Conservation (phyloP, 129 eudicot species). For the Centaurea solstitialis region DNA sequence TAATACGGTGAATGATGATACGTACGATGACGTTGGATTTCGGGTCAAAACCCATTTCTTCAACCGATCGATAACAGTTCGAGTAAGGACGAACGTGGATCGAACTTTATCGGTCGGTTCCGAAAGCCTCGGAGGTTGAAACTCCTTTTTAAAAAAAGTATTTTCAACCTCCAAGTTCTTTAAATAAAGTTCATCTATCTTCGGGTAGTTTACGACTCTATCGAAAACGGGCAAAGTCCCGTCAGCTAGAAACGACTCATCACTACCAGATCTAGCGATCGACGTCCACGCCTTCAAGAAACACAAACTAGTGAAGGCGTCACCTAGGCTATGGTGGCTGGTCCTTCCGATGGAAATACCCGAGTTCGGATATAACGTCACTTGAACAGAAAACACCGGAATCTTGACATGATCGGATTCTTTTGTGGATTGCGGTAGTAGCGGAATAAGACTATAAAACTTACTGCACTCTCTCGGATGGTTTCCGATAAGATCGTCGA, state of each 20-base stretch:
- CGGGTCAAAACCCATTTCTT: conserved; percentile 17
- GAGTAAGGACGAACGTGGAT: conserved; percentile 17
- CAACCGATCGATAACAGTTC: conserved; percentile 5
- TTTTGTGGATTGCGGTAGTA: not conserved
- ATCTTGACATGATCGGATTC: not conserved
- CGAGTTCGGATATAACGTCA: not conserved
- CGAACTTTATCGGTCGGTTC: conserved; percentile 19
- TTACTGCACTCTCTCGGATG: conserved; percentile 33
- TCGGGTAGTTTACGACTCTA: conserved; percentile 13
- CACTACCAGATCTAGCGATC: not conserved
- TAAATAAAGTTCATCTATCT: not conserved
- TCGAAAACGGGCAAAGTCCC: not conserved
- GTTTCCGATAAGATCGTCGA: conserved; percentile 31
- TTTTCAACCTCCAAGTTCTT: not conserved
- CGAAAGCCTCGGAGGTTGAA: not conserved
- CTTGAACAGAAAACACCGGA: not conserved
- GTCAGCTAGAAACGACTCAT: not conserved
- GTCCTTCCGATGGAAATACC: not conserved
- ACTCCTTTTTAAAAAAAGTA: not conserved
- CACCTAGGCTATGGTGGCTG: not conserved
- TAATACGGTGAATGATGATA: conserved; percentile 30
- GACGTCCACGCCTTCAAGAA: not conserved
- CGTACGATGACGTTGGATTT: conserved; percentile 5
- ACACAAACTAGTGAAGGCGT: not conserved
- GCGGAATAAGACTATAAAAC: conserved; percentile 32